Conservation (phyloP, 1,139 yeast genomes). For the Yamadazyma blattariae region DNA sequence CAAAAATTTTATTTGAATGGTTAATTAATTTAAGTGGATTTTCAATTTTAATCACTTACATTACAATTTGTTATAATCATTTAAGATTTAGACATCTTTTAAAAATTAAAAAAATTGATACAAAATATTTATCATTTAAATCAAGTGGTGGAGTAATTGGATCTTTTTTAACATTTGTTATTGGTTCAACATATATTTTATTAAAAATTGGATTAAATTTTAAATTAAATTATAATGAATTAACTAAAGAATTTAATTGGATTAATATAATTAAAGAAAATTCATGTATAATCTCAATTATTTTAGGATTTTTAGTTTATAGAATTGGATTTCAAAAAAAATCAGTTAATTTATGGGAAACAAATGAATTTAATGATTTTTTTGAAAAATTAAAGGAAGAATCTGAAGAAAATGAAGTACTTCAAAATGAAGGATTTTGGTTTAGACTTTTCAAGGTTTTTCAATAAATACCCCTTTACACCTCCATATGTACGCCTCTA, state of each 20-base stretch:
- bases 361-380: too few species aligned
- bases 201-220: not conserved
- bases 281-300: not conserved
- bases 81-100: conserved; percentile 23
- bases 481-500: too few species aligned
- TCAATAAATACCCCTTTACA: too few species aligned
- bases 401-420: too few species aligned
- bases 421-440: too few species aligned
- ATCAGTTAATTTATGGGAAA: not conserved
- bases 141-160: conserved; percentile 12
- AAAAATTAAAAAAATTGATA: conserved; percentile 16
- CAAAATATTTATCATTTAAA: conserved; percentile 12
- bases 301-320: not conserved
- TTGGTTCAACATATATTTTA: conserved; percentile 6
- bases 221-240: not conserved
- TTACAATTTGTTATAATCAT: conserved; percentile 27
- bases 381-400: too few species aligned
- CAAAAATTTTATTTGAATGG: conserved; percentile 25
- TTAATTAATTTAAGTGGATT: conserved; percentile 34
- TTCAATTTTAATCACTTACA: conserved; percentile 34
- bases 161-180: conserved; percentile 11
- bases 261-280: not conserved
- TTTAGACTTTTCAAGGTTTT: too few species aligned
- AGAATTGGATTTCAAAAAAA: not conserved
- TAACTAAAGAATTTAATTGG: not conserved